A percentile compares a stretch with the other conserved stretches of the same genome.
Evolutionary conservation across 176 grass and related monocot genomes (phyloP).

Genomic region (Avena atlantica): DNA sequence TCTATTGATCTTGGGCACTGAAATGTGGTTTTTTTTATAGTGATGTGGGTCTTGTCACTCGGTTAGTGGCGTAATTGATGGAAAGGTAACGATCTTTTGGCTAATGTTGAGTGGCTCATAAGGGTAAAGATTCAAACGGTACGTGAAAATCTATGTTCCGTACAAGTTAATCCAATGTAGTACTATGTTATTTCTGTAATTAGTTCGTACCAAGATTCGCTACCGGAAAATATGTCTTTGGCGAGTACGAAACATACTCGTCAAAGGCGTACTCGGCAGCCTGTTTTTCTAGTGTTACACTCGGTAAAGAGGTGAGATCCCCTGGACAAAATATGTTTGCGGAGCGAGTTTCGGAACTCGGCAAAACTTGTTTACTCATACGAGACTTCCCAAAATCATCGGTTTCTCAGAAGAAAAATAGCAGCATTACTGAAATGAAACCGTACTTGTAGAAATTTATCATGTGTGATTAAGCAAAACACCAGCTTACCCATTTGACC

Average conservation of each 20-base stretch:
- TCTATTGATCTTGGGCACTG: slow-evolving; percentile 39
- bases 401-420: not conserved
- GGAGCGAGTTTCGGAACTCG: no score
- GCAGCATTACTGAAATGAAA: not conserved
- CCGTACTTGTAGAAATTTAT: not conserved
- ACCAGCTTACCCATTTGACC: not conserved
- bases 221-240: no score
- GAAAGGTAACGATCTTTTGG: slow-evolving; percentile 43
- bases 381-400: not conserved
- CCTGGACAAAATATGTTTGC: no score
- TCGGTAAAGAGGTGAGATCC: no score
- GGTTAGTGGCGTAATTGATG: slow-evolving; percentile 62
- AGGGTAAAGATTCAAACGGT: slow-evolving; percentile 14
- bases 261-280: no score
- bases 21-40: slow-evolving; percentile 27
- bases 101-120: slow-evolving; percentile 34
- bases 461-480: not conserved
- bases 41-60: slow-evolving; percentile 43
- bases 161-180: slow-evolving; percentile 4
- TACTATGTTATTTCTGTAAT: no score
- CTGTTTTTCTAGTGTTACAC: no score
- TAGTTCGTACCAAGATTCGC: no score
- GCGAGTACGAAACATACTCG: no score
- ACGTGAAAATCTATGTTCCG: slow-evolving; percentile 35
- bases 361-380: no score